A percentile compares a stretch with the other conserved stretches of the same genome.
Conservation (phyloP, 2,329 filamentous ascomycete genomes). For the Apiospora saccharicola region DNA sequence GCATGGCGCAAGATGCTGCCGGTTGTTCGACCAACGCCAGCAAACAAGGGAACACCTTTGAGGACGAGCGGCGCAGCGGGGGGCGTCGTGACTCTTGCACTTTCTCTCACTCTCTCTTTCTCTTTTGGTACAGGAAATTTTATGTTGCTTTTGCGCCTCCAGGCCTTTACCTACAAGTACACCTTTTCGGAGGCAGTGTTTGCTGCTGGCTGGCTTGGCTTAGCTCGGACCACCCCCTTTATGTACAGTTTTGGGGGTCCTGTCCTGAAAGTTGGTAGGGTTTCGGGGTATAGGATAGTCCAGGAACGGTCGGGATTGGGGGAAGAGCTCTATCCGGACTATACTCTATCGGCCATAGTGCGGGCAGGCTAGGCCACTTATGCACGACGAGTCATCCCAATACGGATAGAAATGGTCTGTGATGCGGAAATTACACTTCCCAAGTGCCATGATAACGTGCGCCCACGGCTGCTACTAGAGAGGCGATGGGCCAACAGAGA, state of each 20-base stretch:
- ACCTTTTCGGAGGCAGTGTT: neutral
- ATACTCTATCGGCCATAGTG: slow-evolving; percentile 11
- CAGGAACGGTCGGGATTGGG: slow-evolving; percentile 12
- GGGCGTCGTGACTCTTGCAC: neutral
- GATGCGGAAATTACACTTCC: slow-evolving; percentile 8
- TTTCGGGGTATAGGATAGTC: neutral
- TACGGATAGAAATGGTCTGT: slow-evolving; percentile 6
- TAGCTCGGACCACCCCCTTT: neutral
- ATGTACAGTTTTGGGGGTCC: slow-evolving; percentile 5
- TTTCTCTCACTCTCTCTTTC: neutral
- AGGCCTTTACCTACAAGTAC: neutral
- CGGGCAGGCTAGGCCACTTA: neutral
- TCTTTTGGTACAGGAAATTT: neutral
- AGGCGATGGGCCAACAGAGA: neutral
- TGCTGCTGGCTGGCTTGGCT: slow-evolving; percentile 5
- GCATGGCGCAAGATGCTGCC: neutral
- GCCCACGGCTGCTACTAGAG: neutral
- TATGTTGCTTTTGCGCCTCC: neutral
- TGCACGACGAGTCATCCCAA: neutral
- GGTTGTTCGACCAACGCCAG: slow-evolving; percentile 11
- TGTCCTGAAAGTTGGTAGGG: too few species aligned
- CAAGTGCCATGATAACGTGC: neutral
- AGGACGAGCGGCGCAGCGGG: neutral
- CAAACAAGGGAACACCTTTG: neutral
- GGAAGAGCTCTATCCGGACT: neutral